These are phyloP conservation scores for Scenedesmus sp. DNA, from an alignment of 163 green algal genomes.

Conservation along the genomic window DNA sequence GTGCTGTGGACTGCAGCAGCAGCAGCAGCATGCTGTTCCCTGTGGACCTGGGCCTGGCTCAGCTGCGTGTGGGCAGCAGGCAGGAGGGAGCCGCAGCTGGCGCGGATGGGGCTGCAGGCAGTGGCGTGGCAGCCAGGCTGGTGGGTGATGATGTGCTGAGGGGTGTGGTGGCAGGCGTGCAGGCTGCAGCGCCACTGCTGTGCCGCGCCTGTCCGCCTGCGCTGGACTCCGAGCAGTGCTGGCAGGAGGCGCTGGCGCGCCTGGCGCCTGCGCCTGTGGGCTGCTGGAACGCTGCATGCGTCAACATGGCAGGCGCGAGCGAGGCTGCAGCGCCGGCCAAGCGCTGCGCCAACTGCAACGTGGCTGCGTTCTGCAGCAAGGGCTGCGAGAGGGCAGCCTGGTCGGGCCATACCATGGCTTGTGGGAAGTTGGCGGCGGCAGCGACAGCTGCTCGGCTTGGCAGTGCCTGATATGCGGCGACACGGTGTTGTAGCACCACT, in stretches of 20 bases:
- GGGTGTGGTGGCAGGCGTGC: not conserved
- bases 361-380: conserved; percentile 50
- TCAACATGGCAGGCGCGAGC: conserved; percentile 24
- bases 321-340: conserved; percentile 31
- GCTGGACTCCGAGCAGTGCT: not conserved
- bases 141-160: not conserved
- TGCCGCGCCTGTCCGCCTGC: not conserved
- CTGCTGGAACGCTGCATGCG: conserved; percentile 40
- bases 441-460: not conserved
- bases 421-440: conserved; percentile 14
- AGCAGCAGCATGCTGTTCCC: conserved; percentile 17
- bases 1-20: not conserved
- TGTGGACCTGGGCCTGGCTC: conserved; percentile 16
- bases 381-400: conserved; percentile 43
- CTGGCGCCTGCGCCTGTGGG: conserved; percentile 11
- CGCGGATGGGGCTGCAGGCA: not conserved
- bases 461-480: not conserved
- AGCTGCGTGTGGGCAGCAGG: not conserved
- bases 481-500: not conserved
- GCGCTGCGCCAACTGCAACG: conserved; percentile 42
- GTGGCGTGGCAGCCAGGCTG: not conserved
- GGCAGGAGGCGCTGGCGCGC: not conserved
- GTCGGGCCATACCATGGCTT: conserved; percentile 38
- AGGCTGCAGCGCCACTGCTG: conserved; percentile 15
- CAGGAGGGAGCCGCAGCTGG: not conserved